Evolutionary conservation across 2,329 filamentous ascomycete species (phyloP), one percentile per base, ranked within the genome.

Genomic region (Hypoxylon sp.): DNA sequence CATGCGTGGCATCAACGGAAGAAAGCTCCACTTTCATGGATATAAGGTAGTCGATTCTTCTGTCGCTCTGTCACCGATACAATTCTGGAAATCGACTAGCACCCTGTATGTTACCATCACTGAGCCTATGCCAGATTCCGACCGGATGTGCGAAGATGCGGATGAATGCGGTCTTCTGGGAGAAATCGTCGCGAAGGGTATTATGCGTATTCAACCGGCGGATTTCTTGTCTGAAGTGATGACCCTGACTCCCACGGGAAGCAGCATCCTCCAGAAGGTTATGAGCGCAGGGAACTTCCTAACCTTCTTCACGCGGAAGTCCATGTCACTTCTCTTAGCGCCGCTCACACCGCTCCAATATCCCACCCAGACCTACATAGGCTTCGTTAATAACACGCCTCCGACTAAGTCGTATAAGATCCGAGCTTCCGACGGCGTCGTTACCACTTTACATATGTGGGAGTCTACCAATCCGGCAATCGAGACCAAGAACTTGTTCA

Each of bases 71-170:
- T 83, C 84, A 1, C 83, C 85, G 1, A 70, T 79, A 41, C 81
- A 84, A 65, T 87, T 91, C 63, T 90, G 88, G 88, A 80, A 80
- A 51, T 85, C 88, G 1, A 88, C 87, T 0, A 88, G 83, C 19
- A 90, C 87, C 0, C 80, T 91, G 0, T 90, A 88, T 66, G 87
- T 89, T 47, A 87, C 84, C 1, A 82, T 90, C 60, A 86, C 85
- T 14, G 77, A 83, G 61, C 62, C 70, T 5, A 43, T 66, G 5
- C 43, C 72, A 14, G 63, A 73, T 21, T 66, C 73, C 6, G 68
- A 76, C 2, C 73, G 53, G 14, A 32, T 39, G 73, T 34, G 71
- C 53, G 12, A 57, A 6, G 76, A 76, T 8, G 72, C 70, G 7
- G 76, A 81, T 3, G 80, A 83, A 37, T 76, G 75, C 32, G 81